phyloP scores from a whole-genome alignment of 169 alveolate species.

The Cryptosporidium sp. region DNA sequence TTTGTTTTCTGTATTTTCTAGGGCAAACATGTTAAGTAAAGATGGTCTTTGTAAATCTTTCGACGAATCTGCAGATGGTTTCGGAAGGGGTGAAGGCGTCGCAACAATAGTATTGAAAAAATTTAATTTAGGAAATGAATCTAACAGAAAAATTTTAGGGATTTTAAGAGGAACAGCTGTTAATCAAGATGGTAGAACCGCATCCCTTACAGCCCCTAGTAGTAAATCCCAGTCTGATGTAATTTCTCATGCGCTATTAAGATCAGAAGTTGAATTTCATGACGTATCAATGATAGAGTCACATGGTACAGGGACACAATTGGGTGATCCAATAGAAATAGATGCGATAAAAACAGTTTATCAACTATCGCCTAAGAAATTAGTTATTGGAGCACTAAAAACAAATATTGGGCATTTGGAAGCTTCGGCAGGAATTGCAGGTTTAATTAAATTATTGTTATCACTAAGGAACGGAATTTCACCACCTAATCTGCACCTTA shows the following conservation, averaged over 20 bases:
- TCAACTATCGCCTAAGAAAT: conserved; percentile 6
- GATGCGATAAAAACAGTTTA: conserved; percentile 35
- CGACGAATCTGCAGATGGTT: conserved; percentile 81
- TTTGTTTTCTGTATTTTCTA: conserved; percentile 74
- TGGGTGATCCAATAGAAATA: conserved; percentile 75
- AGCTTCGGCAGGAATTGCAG: conserved; percentile 83
- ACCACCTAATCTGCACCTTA: conserved; percentile 80
- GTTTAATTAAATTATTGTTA: conserved; percentile 78
- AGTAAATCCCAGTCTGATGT: conserved; percentile 79
- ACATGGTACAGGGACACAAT: conserved; percentile 65
- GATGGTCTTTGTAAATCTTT: conserved; percentile 82
- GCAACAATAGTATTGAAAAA: conserved; percentile 78
- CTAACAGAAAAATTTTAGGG: conserved; percentile 36
- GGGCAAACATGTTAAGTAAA: conserved; percentile 80
- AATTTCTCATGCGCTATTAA: conserved; percentile 15
- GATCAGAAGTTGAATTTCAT: neutral
- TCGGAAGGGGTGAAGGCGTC: conserved; percentile 82
- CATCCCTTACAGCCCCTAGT: conserved; percentile 83
- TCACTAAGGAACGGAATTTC: conserved; percentile 77
- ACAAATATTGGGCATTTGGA: conserved; percentile 83
- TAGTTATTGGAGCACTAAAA: conserved; percentile 81
- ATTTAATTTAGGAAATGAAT: neutral
- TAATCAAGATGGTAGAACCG: conserved; percentile 81
- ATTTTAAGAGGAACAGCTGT: conserved; percentile 75
- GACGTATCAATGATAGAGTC: conserved; percentile 63